These are phyloP conservation scores for Paecilomyces niveus DNA, from an alignment of 2,329 filamentous ascomycete genomes.

Conservation along the genomic window DNA sequence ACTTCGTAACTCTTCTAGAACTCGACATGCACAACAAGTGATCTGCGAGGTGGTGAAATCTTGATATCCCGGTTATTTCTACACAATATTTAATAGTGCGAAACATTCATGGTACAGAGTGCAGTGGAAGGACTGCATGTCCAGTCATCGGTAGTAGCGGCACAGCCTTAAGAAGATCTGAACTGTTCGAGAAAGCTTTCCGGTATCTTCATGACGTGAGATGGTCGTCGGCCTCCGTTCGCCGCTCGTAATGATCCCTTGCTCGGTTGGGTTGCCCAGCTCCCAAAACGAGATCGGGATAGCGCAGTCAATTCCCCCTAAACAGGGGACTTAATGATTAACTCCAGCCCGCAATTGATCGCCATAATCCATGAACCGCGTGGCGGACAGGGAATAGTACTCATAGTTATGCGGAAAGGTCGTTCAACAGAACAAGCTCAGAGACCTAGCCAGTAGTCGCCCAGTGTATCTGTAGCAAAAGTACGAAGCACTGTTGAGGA, in stretches of 20 bases:
- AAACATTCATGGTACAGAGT: no score
- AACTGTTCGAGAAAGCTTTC: neutral
- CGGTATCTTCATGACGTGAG: neutral
- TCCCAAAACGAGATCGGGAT: neutral
- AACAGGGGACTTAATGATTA: neutral
- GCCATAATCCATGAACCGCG: neutral
- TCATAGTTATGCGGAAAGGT: neutral
- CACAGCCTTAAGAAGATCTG: neutral
- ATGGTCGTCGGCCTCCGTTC: neutral
- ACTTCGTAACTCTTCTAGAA: neutral
- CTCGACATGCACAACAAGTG: neutral
- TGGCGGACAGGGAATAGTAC: neutral
- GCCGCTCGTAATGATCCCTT: neutral
- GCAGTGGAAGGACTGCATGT: neutral
- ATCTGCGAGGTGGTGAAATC: neutral
- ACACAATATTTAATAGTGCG: neutral
- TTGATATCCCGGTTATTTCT: neutral
- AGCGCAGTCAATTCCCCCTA: neutral
- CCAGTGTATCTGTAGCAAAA: neutral
- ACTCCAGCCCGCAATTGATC: neutral
- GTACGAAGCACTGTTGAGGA: neutral
- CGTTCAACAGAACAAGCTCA: neutral
- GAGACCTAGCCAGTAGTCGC: neutral
- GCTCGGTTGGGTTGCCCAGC: neutral
- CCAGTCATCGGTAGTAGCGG: neutral